These are phyloP conservation scores for Eucalyptus pauciflora DNA, from an alignment of 345 rosid species.

Conservation along the genomic window DNA sequence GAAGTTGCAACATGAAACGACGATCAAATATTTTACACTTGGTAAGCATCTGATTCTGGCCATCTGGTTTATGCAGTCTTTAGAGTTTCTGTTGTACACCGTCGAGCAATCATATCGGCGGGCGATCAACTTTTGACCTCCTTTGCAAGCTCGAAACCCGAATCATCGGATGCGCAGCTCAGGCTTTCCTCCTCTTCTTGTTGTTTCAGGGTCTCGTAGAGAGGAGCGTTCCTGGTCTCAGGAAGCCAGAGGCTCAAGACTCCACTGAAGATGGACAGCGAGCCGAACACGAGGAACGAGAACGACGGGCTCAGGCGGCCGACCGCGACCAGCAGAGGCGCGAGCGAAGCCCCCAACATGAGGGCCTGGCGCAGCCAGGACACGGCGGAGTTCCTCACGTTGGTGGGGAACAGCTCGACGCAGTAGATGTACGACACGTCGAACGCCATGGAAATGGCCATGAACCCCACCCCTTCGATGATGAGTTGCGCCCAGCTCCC, in stretches of 20 bases:
- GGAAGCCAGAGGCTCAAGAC: constrained; percentile 40
- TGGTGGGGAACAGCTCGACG: constrained; percentile 68
- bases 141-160: constrained; percentile 4
- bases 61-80: background rate
- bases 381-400: constrained; percentile 57
- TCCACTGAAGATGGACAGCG: constrained; percentile 36
- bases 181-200: constrained; percentile 33
- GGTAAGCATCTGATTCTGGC: background rate
- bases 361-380: constrained; percentile 41
- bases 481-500: constrained; percentile 46
- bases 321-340: constrained; percentile 47
- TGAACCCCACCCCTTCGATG: constrained; percentile 48
- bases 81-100: background rate
- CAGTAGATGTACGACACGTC: constrained; percentile 44
- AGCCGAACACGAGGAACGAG: constrained; percentile 48
- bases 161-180: background rate
- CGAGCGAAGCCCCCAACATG: constrained; percentile 67
- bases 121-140: background rate
- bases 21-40: background rate
- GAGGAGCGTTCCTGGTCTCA: constrained; percentile 54
- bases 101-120: background rate
- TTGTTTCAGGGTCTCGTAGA: constrained; percentile 49
- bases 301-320: constrained; percentile 42
- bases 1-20: background rate
- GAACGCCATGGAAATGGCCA: constrained; percentile 51